Conservation (phyloP, 805 yeast species). For the Wickerhamiella cacticola region DNA sequence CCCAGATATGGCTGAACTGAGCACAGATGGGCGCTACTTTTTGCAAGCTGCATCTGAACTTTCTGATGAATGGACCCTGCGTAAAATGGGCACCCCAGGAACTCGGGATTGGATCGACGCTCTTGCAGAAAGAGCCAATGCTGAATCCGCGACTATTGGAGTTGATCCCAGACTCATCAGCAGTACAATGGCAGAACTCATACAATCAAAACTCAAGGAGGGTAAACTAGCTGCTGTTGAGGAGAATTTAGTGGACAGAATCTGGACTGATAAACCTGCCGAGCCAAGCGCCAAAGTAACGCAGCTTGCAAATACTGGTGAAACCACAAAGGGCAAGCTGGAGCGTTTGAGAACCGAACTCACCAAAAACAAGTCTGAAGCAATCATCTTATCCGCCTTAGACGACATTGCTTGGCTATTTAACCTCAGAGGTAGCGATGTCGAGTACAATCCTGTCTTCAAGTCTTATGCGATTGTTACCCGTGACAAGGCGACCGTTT, state of each 20-base stretch:
- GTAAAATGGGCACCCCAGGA: conserved; percentile 68
- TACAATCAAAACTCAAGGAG: conserved; percentile 26
- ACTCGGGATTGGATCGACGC: conserved; percentile 72
- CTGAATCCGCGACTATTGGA: conserved; percentile 47
- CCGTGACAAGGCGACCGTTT: conserved; percentile 34
- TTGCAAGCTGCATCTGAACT: conserved; percentile 79
- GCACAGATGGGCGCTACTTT: conserved; percentile 93
- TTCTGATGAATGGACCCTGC: conserved; percentile 63
- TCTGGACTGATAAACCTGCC: conserved; percentile 68
- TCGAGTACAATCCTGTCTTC: conserved; percentile 78
- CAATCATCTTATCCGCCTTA: conserved; percentile 54
- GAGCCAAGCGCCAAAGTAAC: conserved; percentile 42
- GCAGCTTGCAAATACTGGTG: conserved; percentile 50
- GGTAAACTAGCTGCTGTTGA: conserved; percentile 41
- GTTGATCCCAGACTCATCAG: conserved; percentile 71
- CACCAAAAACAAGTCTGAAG: conserved; percentile 25
- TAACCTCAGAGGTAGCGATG: conserved; percentile 73
- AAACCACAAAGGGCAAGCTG: conserved; percentile 46
- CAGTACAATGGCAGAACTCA: conserved; percentile 29
- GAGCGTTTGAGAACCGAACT: conserved; percentile 30
- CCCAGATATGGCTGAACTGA: conserved; percentile 53
- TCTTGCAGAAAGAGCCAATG: conserved; percentile 45
- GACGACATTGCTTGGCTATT: conserved; percentile 90
- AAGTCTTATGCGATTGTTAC: conserved; percentile 51
- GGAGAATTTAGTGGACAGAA: conserved; percentile 57